Conservation (phyloP, 805 yeast genomes). For the Candida khao-thaluensis region DNA sequence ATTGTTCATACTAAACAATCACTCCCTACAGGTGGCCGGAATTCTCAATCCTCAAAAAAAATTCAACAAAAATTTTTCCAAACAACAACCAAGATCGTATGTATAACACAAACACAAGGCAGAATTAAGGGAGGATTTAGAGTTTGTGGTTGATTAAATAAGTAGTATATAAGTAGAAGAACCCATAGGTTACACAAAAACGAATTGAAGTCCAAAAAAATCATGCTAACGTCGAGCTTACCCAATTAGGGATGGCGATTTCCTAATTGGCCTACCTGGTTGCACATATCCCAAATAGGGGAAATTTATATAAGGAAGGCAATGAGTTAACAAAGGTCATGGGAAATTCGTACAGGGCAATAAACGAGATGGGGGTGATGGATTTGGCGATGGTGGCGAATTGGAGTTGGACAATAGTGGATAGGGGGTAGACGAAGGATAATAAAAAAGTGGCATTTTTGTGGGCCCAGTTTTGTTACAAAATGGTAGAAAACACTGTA, state of each 20-base stretch:
- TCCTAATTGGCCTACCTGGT: constrained; percentile 26
- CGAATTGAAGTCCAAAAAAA: too few relatives aligned
- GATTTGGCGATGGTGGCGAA: not conserved
- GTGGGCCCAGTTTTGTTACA: too few relatives aligned
- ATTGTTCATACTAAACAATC: too few relatives aligned
- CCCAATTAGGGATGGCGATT: constrained; percentile 25
- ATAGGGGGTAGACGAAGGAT: not conserved
- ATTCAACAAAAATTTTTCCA: constrained; percentile 7
- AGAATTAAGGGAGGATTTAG: too few relatives aligned
- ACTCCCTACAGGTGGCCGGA: too few relatives aligned
- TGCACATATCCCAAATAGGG: constrained; percentile 21
- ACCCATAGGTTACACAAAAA: not conserved
- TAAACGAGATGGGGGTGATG: too few relatives aligned
- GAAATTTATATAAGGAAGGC: constrained; percentile 1
- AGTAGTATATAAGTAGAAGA: not conserved
- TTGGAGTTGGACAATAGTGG: not conserved
- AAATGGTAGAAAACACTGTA: too few relatives aligned
- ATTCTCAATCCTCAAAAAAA: constrained; percentile 5
- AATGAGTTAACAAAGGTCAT: not conserved
- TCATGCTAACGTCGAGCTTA: constrained; percentile 15
- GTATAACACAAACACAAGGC: too few relatives aligned
- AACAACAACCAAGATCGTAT: constrained; percentile 8
- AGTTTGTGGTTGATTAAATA: too few relatives aligned
- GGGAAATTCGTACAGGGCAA: too few relatives aligned
- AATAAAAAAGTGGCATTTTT: too few relatives aligned